Percentiles rank a stretch among this genome's conserved stretches.
phyloP scores from a whole-genome alignment of 352 stramenopile genomes.

The Pythium phragmiticola region DNA sequence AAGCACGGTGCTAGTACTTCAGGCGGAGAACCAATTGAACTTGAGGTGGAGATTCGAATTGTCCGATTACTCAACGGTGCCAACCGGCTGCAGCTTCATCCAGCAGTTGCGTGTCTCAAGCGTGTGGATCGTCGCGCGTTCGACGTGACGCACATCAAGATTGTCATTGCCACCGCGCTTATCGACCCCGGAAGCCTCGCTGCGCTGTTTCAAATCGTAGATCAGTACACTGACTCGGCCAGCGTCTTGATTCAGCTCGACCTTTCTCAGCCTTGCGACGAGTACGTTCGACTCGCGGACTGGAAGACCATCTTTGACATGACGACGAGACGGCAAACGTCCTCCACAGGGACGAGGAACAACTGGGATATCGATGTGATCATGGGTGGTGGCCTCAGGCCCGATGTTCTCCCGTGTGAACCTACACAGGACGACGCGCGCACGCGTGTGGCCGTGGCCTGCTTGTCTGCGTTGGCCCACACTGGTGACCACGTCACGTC shows the following conservation, averaged over 20 bases:
- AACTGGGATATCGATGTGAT: not conserved
- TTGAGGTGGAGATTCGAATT: not conserved
- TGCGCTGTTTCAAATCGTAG: not conserved
- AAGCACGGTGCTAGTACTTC: too few relatives aligned
- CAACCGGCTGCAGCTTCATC: not conserved
- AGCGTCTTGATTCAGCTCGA: not conserved
- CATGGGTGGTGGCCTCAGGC: not conserved
- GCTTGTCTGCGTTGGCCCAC: slow-evolving; percentile 13
- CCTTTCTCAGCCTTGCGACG: not conserved
- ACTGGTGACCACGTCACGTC: slow-evolving; percentile 9
- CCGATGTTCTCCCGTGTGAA: not conserved
- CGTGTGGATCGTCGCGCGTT: not conserved
- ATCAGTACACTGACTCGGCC: not conserved
- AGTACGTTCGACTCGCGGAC: not conserved
- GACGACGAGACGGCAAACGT: not conserved
- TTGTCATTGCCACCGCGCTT: not conserved
- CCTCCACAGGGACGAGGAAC: not conserved
- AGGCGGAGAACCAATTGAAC: not conserved
- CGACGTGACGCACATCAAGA: not conserved
- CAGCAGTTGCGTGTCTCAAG: not conserved
- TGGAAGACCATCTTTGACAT: slow-evolving; percentile 11
- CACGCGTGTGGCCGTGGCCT: slow-evolving; percentile 2
- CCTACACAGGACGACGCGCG: not conserved
- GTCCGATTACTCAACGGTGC: not conserved
- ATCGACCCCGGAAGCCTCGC: not conserved